Conservation (phyloP, 345 rosid species). For the Syzygium aqueum region DNA sequence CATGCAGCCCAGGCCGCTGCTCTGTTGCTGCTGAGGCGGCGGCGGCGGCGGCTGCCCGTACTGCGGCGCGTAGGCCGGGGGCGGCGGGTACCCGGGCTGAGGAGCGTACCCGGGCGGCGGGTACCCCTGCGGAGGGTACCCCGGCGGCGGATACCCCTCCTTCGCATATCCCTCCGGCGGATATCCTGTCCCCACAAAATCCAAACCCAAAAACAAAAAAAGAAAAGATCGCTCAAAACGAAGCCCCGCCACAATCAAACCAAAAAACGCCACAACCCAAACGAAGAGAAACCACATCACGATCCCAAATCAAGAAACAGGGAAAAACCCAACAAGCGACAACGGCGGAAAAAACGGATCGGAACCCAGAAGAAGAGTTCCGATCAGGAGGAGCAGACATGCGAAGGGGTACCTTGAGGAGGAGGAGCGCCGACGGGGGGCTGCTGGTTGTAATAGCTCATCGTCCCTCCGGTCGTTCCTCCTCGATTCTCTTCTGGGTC, state of each 20-base stretch:
- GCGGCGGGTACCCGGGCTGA: neutral
- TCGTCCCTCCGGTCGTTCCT: neutral
- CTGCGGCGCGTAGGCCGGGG: neutral
- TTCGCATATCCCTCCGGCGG: neutral
- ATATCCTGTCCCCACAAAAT: neutral
- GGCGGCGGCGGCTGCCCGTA: neutral
- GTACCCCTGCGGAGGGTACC: neutral
- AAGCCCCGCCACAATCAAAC: neutral
- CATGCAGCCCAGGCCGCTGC: neutral
- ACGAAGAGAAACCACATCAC: neutral
- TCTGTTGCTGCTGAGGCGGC: neutral
- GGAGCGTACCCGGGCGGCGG: neutral
- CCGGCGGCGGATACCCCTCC: neutral
- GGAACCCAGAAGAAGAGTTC: neutral
- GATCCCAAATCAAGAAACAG: neutral
- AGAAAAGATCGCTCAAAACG: neutral
- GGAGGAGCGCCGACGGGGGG: neutral
- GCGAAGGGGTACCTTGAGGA: neutral
- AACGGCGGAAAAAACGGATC: neutral
- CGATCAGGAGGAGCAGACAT: neutral
- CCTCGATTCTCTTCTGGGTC: neutral
- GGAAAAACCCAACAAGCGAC: neutral
- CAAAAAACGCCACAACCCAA: neutral
- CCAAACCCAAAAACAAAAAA: neutral
- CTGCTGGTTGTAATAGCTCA: neutral